Base-by-base conservation (phyloP, 345 rosid species). In the Nephelium lappaceum region DNA sequence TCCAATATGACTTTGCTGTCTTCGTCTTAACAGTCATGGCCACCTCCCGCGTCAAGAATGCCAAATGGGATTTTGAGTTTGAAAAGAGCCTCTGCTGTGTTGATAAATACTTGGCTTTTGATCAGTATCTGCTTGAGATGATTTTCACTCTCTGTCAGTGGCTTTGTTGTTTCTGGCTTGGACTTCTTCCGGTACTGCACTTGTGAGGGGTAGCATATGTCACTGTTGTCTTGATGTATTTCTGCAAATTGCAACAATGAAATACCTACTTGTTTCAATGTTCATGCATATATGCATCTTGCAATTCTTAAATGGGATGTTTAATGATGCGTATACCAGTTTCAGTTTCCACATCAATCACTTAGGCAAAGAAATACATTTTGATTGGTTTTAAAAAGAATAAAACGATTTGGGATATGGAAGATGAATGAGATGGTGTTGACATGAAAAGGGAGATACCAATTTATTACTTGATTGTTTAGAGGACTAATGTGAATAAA, bases 81-180 rank as follows among this genome's bases (percentile, higher is more conserved):
- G 95, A 92, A 91, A 68, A 91, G 92, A 61, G 95, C 92, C 76
- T 94, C 89, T 71, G 93, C 91, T 8, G 98, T 91, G 87, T 91
- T 81, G 36, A 94, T 76, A 81, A 94, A 93, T 75, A 87, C 73
- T 62, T 89, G 94, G 80, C 90, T 90, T 82, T 86, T 88, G 72
- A 84, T 49, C 43, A 94, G 79, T 82, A 91, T 87, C 55, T 80
- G 88, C 91, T 91, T 91, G 21, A 96, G 91, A 72, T 51, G 85
- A 72, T 74, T 83, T 81, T 94, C 97, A 36, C 83, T 77, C 78
- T 88, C 93, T 42, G 92, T 87, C 63, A 94, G 72, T 41, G 53
- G 8, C 62, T 39, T 70, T 31, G 36, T 31, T 31, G 36, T 31
- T 31, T 31, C 36, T 0, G 47, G 76, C 64, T 47, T 55, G 66